Evolutionary conservation across 2,329 filamentous ascomycete genomes (phyloP).

Genomic region (Tolypocladium endophyticum): DNA sequence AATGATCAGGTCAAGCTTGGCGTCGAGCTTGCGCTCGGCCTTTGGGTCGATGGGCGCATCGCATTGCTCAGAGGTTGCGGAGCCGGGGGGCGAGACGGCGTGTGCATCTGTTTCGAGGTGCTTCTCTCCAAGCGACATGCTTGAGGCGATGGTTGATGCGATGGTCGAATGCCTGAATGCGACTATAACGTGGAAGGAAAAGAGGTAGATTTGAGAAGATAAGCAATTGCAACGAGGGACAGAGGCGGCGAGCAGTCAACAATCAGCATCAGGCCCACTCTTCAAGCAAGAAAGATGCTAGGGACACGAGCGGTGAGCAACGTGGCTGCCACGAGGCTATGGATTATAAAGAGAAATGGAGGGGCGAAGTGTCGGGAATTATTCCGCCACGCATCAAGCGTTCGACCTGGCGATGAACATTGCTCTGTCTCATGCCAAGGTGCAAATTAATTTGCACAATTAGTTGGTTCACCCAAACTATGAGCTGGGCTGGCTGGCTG

Average conservation of each 20-base stretch:
- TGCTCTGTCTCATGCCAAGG: neutral
- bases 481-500: neutral
- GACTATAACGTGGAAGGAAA: neutral
- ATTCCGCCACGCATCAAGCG: neutral
- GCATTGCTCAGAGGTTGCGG: neutral
- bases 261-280: neutral
- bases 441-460: neutral
- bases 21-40: constrained; percentile 23
- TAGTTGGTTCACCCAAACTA: neutral
- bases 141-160: too few species aligned
- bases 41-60: constrained; percentile 15
- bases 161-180: neutral
- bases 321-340: neutral
- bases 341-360: neutral
- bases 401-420: too few species aligned
- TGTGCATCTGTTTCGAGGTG: neutral
- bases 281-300: neutral
- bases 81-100: neutral
- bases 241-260: neutral
- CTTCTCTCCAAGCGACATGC: neutral
- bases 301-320: neutral
- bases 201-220: neutral
- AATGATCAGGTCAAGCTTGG: constrained; percentile 30
- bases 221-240: neutral
- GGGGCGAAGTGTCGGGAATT: neutral